These are phyloP conservation scores for Echium plantagineum DNA, from an alignment of 257 asterid genomes.

Conservation along the genomic window DNA sequence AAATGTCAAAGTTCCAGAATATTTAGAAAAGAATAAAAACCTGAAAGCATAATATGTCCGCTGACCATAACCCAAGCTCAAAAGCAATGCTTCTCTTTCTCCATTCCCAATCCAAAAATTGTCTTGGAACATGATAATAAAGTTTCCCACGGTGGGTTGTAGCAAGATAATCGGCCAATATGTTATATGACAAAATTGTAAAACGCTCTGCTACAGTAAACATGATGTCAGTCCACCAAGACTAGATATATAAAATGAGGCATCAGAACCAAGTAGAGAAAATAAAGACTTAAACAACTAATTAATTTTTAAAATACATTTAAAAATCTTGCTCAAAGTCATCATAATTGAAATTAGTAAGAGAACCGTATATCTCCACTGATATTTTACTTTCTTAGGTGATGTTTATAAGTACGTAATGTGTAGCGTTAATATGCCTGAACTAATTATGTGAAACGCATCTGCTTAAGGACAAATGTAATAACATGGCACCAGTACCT, in stretches of 20 bases:
- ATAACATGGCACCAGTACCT: no score
- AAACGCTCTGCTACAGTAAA: constrained; percentile 49
- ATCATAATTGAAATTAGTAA: constrained; percentile 1
- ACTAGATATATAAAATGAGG: no score
- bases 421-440: neutral
- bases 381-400: neutral
- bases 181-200: constrained; percentile 79
- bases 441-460: no score
- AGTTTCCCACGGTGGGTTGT: constrained; percentile 55
- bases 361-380: neutral
- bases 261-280: constrained; percentile 11
- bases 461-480: no score
- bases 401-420: neutral
- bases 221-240: neutral
- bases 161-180: constrained; percentile 81
- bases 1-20: neutral
- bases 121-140: constrained; percentile 66
- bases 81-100: constrained; percentile 64
- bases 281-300: constrained; percentile 5
- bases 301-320: constrained; percentile 3
- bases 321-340: constrained; percentile 2
- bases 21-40: constrained; percentile 20
- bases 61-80: constrained; percentile 98
- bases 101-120: constrained; percentile 84
- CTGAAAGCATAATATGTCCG: constrained; percentile 93